phyloP scores from a whole-genome alignment of 2,329 filamentous ascomycete species.

The Fusarium globosum region DNA sequence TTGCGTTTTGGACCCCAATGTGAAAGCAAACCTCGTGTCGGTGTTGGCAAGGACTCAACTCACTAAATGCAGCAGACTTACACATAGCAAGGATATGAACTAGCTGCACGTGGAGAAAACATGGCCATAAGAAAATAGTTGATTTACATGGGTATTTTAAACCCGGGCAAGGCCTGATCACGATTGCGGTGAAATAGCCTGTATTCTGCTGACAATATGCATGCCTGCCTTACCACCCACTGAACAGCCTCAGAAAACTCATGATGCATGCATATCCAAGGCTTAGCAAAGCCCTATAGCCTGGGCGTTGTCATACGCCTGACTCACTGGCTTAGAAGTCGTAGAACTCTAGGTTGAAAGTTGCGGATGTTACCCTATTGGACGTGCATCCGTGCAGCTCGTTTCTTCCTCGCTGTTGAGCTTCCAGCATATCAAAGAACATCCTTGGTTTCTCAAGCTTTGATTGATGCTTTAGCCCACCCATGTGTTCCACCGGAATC shows the following conservation, averaged over 20 bases:
- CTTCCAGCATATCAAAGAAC: not conserved
- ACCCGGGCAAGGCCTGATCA: not conserved
- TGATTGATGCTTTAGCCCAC: not conserved
- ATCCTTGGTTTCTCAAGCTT: not conserved
- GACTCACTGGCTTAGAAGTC: not conserved
- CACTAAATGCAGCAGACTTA: not conserved
- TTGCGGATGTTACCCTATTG: not conserved
- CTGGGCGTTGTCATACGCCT: not conserved
- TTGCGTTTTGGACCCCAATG: not conserved
- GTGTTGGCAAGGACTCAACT: not conserved
- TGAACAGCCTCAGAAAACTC: constrained; percentile 1
- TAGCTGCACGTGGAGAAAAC: constrained; percentile 3
- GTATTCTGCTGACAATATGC: not conserved
- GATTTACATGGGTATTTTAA: not conserved
- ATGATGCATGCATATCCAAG: constrained; percentile 8
- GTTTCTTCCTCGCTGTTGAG: not conserved
- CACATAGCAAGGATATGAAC: not conserved
- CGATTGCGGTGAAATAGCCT: not conserved
- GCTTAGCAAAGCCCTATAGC: not conserved
- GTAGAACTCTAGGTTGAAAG: not conserved
- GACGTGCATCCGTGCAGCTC: not conserved
- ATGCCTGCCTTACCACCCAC: not conserved
- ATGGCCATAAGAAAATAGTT: constrained; percentile 3
- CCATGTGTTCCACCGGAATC: not conserved
- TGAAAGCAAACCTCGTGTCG: not conserved